phyloP scores from a whole-genome alignment of 2,329 filamentous ascomycete species.

The Beauveria sp. region DNA sequence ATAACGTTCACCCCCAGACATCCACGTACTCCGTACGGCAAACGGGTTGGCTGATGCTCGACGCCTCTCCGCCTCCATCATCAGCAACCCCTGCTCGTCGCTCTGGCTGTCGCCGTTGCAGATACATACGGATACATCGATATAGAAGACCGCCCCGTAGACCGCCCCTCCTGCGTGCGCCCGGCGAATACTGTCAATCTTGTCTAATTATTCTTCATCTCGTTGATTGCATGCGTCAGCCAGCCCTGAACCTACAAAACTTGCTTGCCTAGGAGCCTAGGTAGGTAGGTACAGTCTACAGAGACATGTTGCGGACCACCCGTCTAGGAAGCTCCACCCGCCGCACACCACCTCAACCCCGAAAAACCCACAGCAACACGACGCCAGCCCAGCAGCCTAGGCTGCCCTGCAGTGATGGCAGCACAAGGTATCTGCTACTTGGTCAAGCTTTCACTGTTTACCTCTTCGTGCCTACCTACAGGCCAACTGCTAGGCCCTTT shows the following conservation, averaged over 20 bases:
- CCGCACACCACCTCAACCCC: neutral
- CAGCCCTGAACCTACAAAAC: too few relatives aligned
- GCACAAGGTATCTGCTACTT: too few relatives aligned
- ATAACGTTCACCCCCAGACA: neutral
- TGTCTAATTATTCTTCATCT: neutral
- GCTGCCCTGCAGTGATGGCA: too few relatives aligned
- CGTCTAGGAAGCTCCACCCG: constrained; percentile 5
- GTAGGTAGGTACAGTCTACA: neutral
- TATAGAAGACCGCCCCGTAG: neutral
- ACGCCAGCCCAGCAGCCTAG: neutral
- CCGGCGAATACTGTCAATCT: neutral
- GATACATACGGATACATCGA: neutral
- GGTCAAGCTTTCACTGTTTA: too few relatives aligned
- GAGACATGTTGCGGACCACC: neutral
- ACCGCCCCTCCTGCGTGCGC: neutral
- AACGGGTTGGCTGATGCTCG: neutral
- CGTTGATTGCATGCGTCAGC: neutral
- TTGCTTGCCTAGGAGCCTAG: neutral
- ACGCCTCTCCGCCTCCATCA: neutral
- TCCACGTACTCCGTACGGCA: neutral
- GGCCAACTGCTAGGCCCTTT: neutral
- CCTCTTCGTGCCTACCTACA: too few relatives aligned
- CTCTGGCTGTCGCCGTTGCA: neutral
- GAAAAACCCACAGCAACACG: neutral
- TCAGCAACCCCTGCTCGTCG: neutral